These are phyloP conservation scores for Blastobotrys malaysiensis DNA, from an alignment of 1,139 yeast species.

Conservation along the genomic window DNA sequence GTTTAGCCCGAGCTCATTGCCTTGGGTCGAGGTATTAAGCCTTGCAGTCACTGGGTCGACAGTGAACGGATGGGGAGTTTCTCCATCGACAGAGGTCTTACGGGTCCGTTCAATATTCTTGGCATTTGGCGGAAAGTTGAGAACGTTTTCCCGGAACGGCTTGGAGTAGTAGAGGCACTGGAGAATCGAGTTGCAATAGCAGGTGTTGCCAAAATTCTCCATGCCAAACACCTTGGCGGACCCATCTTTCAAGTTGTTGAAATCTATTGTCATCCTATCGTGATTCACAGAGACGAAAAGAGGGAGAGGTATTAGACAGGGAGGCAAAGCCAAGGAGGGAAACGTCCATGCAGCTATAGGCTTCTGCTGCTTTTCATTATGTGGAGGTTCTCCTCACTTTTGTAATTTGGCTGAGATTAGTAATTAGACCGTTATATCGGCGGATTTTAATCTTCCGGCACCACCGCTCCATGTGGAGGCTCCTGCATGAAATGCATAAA, in stretches of 20 bases:
- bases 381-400: not conserved
- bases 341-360: not conserved
- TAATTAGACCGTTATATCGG: not conserved
- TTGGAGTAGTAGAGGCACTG: conserved; percentile 80
- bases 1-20: conserved; percentile 14
- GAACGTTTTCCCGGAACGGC: conserved; percentile 57
- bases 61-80: conserved; percentile 34
- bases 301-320: not conserved
- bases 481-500: no score
- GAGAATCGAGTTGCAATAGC: conserved; percentile 88
- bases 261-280: conserved; percentile 9
- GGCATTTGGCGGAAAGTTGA: conserved; percentile 40
- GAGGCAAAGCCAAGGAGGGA: not conserved
- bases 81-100: conserved; percentile 30
- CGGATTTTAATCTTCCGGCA: no score
- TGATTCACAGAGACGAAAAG: not conserved
- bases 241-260: conserved; percentile 23
- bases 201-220: conserved; percentile 91
- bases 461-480: no score
- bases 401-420: not conserved
- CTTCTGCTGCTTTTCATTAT: not conserved
- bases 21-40: conserved; percentile 13
- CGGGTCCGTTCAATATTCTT: conserved; percentile 13
- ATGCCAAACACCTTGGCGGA: conserved; percentile 69
- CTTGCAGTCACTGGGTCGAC: conserved; percentile 28